Percentiles rank a stretch among this genome's conserved stretches.
These are phyloP conservation scores for Incumbomyces delicatus DNA, from an alignment of 2,329 filamentous ascomycete genomes.

Conservation along the genomic window DNA sequence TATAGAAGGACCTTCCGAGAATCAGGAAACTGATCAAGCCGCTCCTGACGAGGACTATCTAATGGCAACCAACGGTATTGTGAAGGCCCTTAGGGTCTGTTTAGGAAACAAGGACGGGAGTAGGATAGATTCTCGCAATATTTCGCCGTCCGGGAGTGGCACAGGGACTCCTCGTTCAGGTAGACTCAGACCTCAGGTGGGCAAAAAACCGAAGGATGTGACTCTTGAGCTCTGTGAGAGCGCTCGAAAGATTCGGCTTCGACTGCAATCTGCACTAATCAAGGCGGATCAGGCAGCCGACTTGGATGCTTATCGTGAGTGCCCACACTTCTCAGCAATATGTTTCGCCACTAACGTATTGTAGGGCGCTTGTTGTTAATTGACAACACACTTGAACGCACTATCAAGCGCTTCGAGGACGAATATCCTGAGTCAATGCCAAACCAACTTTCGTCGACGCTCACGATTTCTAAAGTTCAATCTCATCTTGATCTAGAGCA, in stretches of 20 bases:
- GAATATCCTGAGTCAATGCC: conserved; percentile 84
- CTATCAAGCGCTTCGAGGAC: conserved; percentile 92
- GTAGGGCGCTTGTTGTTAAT: conserved; percentile 74
- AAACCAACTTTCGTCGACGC: conserved; percentile 9
- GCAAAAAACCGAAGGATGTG: conserved; percentile 74
- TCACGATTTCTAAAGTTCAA: conserved; percentile 12
- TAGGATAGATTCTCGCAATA: conserved; percentile 26
- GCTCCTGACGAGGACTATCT: conserved; percentile 90
- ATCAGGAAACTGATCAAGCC: conserved; percentile 53
- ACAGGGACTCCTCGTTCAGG: conserved; percentile 46
- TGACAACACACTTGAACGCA: conserved; percentile 75
- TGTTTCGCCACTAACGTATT: conserved; percentile 12
- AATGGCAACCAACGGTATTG: conserved; percentile 87
- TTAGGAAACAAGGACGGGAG: conserved; percentile 62
- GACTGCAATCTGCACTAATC: conserved; percentile 73
- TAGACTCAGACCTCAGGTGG: conserved; percentile 36
- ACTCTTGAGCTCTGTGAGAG: conserved; percentile 80
- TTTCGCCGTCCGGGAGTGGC: conserved; percentile 39
- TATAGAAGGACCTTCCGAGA: conserved; percentile 41
- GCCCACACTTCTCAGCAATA: conserved; percentile 19
- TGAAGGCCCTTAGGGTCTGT: conserved; percentile 86
- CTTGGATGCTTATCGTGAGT: conserved; percentile 68
- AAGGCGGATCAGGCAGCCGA: conserved; percentile 63
- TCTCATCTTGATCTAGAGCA: conserved; percentile 6
- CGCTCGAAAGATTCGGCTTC: conserved; percentile 75